Evolutionary conservation across 2,329 filamentous ascomycete species (phyloP).

Genomic region (Aspergillus sp.): DNA sequence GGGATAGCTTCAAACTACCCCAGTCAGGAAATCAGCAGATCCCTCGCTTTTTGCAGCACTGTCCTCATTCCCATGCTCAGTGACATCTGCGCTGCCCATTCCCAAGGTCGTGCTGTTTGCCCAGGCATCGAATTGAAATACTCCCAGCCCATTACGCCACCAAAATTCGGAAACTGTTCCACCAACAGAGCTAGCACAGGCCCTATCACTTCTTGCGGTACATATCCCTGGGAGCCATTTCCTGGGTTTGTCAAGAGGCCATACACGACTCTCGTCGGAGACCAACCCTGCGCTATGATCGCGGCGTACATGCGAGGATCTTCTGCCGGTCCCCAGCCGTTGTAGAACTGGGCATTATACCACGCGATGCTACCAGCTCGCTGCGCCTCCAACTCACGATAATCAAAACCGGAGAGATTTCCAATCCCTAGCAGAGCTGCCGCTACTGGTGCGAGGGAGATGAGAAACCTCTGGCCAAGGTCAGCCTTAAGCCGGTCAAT

Average conservation of each 20-base stretch:
- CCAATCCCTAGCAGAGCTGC: slow-evolving; percentile 65
- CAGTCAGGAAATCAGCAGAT: slow-evolving; percentile 21
- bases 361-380: slow-evolving; percentile 69
- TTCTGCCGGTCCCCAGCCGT: slow-evolving; percentile 74
- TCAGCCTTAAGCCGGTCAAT: slow-evolving; percentile 64
- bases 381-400: slow-evolving; percentile 69
- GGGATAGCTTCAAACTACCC: slow-evolving; percentile 12
- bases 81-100: slow-evolving; percentile 74
- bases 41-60: slow-evolving; percentile 32
- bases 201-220: slow-evolving; percentile 59
- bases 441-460: slow-evolving; percentile 80
- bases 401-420: slow-evolving; percentile 78
- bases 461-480: slow-evolving; percentile 60
- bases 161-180: slow-evolving; percentile 67
- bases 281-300: slow-evolving; percentile 62
- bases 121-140: slow-evolving; percentile 82
- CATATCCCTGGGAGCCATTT: slow-evolving; percentile 66
- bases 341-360: slow-evolving; percentile 95
- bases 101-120: slow-evolving; percentile 63
- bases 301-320: slow-evolving; percentile 46
- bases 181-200: slow-evolving; percentile 58
- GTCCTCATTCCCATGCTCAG: slow-evolving; percentile 45
- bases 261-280: slow-evolving; percentile 70
- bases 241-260: slow-evolving; percentile 76
- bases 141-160: slow-evolving; percentile 93